Evolutionary conservation across 1,284 basidiomycete genomes (phyloP).

Genomic region (Ceratobasidium sp.): DNA sequence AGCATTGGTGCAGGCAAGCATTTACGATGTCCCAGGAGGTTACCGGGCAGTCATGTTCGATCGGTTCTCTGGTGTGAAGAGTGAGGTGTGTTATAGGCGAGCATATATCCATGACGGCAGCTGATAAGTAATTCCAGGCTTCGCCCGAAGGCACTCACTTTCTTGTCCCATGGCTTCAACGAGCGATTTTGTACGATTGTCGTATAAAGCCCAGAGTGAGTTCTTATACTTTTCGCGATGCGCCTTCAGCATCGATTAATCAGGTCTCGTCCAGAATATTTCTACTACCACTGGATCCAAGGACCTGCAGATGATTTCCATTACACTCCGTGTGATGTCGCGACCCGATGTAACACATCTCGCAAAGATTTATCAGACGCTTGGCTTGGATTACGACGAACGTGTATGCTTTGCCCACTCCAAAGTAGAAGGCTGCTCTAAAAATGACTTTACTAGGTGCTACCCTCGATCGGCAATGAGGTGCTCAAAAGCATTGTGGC

Average conservation of each 20-base stretch:
- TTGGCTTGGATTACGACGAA: conserved; percentile 98
- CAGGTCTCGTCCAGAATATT: conserved; percentile 77
- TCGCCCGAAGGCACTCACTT: conserved; percentile 97
- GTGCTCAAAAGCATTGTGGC: conserved; percentile 98
- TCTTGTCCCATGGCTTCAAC: conserved; percentile 94
- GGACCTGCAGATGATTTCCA: conserved; percentile 97
- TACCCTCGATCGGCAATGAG: conserved; percentile 96
- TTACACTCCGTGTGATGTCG: conserved; percentile 96
- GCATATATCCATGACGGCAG: neutral
- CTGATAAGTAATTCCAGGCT: conserved; percentile 64
- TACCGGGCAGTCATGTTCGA: conserved; percentile 99
- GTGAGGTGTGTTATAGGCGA: conserved; percentile 64
- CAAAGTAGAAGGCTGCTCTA: neutral
- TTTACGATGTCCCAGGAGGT: conserved; percentile 95
- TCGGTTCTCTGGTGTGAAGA: conserved; percentile 92
- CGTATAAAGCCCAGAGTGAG: conserved; percentile 94
- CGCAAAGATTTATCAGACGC: conserved; percentile 92
- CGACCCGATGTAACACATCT: conserved; percentile 91
- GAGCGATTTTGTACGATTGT: conserved; percentile 97
- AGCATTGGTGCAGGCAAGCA: conserved; percentile 76
- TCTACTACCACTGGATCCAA: conserved; percentile 97
- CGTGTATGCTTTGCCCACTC: conserved; percentile 66
- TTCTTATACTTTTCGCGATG: conserved; percentile 32
- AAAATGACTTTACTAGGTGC: conserved; percentile 46
- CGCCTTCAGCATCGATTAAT: neutral